phyloP scores from a whole-genome alignment of 1,284 basidiomycete genomes.

The Austroboletus novae-zelandiae region DNA sequence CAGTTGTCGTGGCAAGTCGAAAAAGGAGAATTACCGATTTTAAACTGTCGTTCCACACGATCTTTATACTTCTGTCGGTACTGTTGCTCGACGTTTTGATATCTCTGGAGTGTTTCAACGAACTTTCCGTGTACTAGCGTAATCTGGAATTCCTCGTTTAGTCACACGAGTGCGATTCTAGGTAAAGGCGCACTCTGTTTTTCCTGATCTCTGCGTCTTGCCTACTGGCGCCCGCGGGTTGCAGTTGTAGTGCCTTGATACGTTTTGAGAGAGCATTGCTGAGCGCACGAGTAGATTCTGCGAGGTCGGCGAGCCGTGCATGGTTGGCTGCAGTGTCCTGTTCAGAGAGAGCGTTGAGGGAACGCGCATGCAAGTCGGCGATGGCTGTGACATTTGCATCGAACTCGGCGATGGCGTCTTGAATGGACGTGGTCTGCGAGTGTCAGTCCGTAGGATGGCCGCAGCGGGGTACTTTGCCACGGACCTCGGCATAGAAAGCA shows the following conservation, averaged over 20 bases:
- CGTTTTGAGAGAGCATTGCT: conserved; percentile 63
- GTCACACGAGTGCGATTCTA: neutral
- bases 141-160: conserved; percentile 37
- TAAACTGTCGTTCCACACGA: conserved; percentile 86
- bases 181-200: conserved; percentile 59
- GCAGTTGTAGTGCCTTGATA: conserved; percentile 55
- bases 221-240: conserved; percentile 33
- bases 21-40: conserved; percentile 58
- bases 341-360: conserved; percentile 56
- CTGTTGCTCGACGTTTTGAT: conserved; percentile 85
- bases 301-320: conserved; percentile 53
- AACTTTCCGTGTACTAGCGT: conserved; percentile 60
- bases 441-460: neutral
- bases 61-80: conserved; percentile 80
- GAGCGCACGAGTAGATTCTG: conserved; percentile 60
- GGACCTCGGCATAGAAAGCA: conserved; percentile 34
- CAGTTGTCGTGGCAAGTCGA: neutral
- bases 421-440: conserved; percentile 50
- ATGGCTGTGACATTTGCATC: conserved; percentile 58
- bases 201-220: conserved; percentile 64
- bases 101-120: conserved; percentile 65
- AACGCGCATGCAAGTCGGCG: conserved; percentile 55
- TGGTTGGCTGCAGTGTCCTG: conserved; percentile 43
- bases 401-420: conserved; percentile 56
- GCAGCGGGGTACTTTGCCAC: neutral